Base-by-base conservation (phyloP, 768 basidiomycete species). In the Rhodotorula toruloides region DNA sequence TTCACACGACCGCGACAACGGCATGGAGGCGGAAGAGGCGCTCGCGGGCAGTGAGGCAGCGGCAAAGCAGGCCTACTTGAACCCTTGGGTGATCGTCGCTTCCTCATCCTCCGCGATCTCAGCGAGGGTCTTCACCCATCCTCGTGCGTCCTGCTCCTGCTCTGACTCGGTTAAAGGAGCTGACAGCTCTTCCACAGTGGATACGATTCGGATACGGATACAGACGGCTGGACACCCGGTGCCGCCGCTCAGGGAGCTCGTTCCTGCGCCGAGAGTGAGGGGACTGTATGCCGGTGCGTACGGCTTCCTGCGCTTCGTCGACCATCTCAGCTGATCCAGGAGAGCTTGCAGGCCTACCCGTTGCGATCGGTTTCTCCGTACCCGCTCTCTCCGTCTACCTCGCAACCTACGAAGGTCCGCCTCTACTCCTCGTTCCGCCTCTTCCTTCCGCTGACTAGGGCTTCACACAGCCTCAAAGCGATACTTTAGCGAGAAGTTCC, bases 301-400 rank as follows among this genome's bases (percentile, higher is more conserved):
- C 29, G 7, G 25, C 34, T n/a, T 14, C 34, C 37, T 3, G 21
- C 21, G 27, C 25, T 14, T 32, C 16, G n/a, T n/a, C n/a, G n/a
- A 2, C 1, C 17, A 7, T 29, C 17, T 12, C 19, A 36, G 29
- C 32, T 40, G 31, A 36, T 9, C 5, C 21, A 0, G 2, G 0
- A 2, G 8, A 29, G 1, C 2, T 14, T 22, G 31, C 58, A 63
- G 73, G 73, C 19, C 53, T 74, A 6, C 73, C 73, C 2, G 68
- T 74, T 11, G 73, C 73, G 29, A 40, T 74, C 25, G 68, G 57
- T 22, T 74, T 74, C 63, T 61, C 60, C 6, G 61, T 66, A 1
- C 73, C 63, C 21, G 71, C 65, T 13, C 61, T 65, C 1, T 63
- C 59, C 27, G 61, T 74, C 37, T 74, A 74, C 54, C 37, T 74